phyloP scores from a whole-genome alignment of 805 yeast species.

The Myxozyma vanderwaltii region DNA sequence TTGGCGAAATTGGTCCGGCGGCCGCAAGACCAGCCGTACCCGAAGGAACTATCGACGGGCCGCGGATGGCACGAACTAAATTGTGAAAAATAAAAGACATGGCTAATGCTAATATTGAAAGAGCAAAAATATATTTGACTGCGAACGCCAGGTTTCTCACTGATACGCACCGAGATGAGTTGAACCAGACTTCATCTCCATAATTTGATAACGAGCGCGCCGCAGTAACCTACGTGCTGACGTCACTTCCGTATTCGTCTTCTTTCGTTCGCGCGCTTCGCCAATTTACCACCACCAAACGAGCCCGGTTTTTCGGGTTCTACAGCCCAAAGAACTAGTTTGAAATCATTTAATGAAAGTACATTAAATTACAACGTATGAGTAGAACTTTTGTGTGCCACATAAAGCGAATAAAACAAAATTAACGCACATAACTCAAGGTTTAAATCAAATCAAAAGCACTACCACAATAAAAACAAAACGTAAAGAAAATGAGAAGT shows the following conservation, averaged over 20 bases:
- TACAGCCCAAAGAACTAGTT: neutral
- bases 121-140: neutral
- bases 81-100: slow-evolving; percentile 11
- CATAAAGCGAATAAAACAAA: neutral
- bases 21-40: slow-evolving; percentile 15
- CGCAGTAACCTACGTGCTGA: no score
- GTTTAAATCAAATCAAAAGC: no score
- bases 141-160: neutral
- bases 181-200: no score
- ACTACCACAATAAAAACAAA: neutral
- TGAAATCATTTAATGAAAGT: neutral
- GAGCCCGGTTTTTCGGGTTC: no score
- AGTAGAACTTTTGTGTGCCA: slow-evolving; percentile 5
- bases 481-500: neutral
- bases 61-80: slow-evolving; percentile 1
- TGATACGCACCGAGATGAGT: no score
- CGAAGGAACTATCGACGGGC: slow-evolving; percentile 6
- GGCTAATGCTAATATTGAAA: neutral
- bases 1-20: slow-evolving; percentile 36
- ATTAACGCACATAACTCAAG: no score
- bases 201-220: no score
- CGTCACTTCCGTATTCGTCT: no score
- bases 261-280: no score
- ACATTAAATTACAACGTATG: neutral
- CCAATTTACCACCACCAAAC: no score